Base-by-base conservation (phyloP, 2,329 filamentous ascomycete species). In the Trichoderma sp. region DNA sequence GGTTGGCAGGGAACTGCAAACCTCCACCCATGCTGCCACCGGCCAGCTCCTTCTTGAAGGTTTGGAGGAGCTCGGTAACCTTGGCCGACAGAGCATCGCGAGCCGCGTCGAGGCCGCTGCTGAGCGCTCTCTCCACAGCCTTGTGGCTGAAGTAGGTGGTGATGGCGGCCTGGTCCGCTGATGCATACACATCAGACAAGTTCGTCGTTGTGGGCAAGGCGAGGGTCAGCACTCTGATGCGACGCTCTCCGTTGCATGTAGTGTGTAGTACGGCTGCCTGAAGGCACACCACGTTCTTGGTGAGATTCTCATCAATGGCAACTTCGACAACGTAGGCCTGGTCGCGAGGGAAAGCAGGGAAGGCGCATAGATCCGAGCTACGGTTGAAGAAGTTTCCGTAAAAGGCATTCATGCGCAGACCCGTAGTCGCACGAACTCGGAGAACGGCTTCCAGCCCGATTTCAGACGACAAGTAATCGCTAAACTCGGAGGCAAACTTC, bases 311-410 rank as follows among this genome's bases (percentile, higher is more conserved):
- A 75, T 99, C 96, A 73, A 99, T 98, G 16, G 96, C 94, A 67
- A 99, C 96, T 80, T 99, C 96, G 24, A 99, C 95, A 54, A 98
- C 96, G 77, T 98, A 98, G 72, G 92, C 94, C 80, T 99, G 96
- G 76, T 99, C 96, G 77, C 96, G 91, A 37, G 96, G 96, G 84
- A 99, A 98, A 0, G 96, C 94, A 1, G 96, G 96, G 86, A 99
- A 99, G 14, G 96, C 96, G 79, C 96, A 98, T 37, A 99, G 88
- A 82, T 99, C 96, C 18, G 94, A 97, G 78, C 93, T 97, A 74
- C 96, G 89, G 84, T 98, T 99, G 86, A 99, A 99, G 82, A 99
- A 99, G 83, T 99, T 99, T 74, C 96, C 96, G 80, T 98, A 99
- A 82, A 99, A 99, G 2, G 95, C 94, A 82, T 90, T 97, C 92